Base-by-base conservation (phyloP, 495 filamentous ascomycete species). In the Bryoglossum gracile region DNA sequence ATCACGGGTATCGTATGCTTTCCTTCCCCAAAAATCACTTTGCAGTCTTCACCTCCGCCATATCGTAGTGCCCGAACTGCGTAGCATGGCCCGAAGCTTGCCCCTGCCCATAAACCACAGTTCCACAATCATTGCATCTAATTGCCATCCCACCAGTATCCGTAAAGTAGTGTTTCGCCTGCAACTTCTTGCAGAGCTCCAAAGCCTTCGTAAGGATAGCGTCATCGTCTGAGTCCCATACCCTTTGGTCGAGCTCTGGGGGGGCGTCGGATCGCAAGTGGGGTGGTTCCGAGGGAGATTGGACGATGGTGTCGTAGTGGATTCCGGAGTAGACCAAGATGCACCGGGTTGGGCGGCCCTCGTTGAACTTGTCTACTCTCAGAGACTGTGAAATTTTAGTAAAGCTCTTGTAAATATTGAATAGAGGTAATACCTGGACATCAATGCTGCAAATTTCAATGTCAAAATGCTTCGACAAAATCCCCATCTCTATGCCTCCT, bases 241-340 rank as follows among this genome's bases (percentile, higher is more conserved):
- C 75, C 38, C 86, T 86, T 19, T 80, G 76, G 56, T 98, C 92
- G 43, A 81, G 76, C 17, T 89, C 79, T 3, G 87, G 72, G 8
- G 80, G 74, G 10, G 75, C 68, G 49, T 78, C 70, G 8, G 82
- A 69, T 49, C 72, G 72, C 35, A 66, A 70, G 42, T 74, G 70
- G 6, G 76, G 75, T 18, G 77, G 73, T 50, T 80, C 76, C 11
- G 74, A 77, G 1, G 84, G 82, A 8, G 75, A 78, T 56, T 94
- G 73, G 0, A 84, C 86, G 42, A 96, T 80, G n/a, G 84, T 80
- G 63, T 98, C 92, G 63, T 98, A 98, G 59, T 98, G 92, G 44
- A 97, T 91, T 0, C 89, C 89, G 0, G 86, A 90, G 64, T 96
- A 98, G 1, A 96, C 81, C 23, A 98, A 69, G 30, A 97, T 80